A percentile compares a stretch with the other conserved stretches of the same genome.
Evolutionary conservation across 2,329 filamentous ascomycete genomes (phyloP).

Genomic region (Rutstroemia sydowiana): DNA sequence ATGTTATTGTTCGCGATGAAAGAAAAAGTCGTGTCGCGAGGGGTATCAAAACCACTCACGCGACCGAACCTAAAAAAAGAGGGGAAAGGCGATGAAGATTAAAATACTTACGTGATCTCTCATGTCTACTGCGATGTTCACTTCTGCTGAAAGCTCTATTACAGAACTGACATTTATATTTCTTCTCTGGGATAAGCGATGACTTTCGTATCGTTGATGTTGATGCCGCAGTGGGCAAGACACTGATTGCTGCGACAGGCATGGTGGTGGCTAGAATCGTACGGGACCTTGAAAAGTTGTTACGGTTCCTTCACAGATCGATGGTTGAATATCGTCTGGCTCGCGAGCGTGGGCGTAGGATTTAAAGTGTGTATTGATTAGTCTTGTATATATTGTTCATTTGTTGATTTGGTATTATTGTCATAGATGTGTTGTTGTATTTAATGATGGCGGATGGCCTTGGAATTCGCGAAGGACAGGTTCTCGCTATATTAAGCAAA

Average conservation of each 20-base stretch:
- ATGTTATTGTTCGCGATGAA: background rate
- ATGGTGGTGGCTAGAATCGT: conserved; percentile 37
- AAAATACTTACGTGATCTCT: conserved; percentile 84
- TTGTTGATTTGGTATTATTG: conserved; percentile 41
- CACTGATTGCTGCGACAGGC: conserved; percentile 52
- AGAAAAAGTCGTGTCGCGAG: conserved; percentile 1
- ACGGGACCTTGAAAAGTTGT: background rate
- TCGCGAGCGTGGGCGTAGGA: conserved; percentile 43
- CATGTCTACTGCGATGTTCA: conserved; percentile 93
- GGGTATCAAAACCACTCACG: conserved; percentile 1
- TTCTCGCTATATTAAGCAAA: conserved; percentile 7
- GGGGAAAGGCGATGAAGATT: conserved; percentile 10
- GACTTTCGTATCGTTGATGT: conserved; percentile 64
- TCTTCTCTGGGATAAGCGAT: conserved; percentile 78
- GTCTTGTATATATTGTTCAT: conserved; percentile 43
- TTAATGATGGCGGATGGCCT: conserved; percentile 32
- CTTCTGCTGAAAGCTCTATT: conserved; percentile 94
- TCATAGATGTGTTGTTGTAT: conserved; percentile 45
- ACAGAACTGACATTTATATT: conserved; percentile 99
- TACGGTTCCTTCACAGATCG: conserved; percentile 25
- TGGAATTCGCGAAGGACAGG: conserved; percentile 17
- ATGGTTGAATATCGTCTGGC: conserved; percentile 33
- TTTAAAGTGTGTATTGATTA: conserved; percentile 61
- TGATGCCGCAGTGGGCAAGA: conserved; percentile 54
- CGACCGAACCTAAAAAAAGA: conserved; percentile 15